Conservation (phyloP, 2,329 filamentous ascomycete species). For the Alternaria triticimaculans region DNA sequence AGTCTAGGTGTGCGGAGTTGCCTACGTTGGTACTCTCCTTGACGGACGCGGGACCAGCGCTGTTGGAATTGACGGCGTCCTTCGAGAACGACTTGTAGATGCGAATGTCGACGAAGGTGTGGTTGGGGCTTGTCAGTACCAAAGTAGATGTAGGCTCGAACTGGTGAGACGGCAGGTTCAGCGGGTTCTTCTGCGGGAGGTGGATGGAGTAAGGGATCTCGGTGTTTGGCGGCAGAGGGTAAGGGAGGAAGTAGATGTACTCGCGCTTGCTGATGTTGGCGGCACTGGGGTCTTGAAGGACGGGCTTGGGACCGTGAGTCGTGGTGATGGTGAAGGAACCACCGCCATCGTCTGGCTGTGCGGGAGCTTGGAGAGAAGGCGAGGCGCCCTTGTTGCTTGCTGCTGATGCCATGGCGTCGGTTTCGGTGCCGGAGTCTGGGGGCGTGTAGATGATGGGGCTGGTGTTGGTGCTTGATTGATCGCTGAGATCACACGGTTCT, state of each 20-base stretch:
- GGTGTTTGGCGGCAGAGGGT: constrained; percentile 33
- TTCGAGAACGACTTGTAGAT: constrained; percentile 49
- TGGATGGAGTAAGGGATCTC: constrained; percentile 38
- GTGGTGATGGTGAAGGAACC: constrained; percentile 9
- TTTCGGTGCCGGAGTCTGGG: background rate
- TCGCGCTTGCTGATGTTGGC: constrained; percentile 50
- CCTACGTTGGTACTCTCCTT: background rate
- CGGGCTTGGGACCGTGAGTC: background rate
- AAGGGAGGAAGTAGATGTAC: constrained; percentile 65
- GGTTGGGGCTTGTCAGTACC: constrained; percentile 66
- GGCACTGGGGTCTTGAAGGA: constrained; percentile 4
- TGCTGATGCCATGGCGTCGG: constrained; percentile 5
- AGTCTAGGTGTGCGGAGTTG: constrained; percentile 59
- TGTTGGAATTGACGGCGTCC: background rate
- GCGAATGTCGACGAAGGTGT: constrained; percentile 68
- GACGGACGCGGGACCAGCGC: constrained; percentile 4
- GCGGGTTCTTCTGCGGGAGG: constrained; percentile 34
- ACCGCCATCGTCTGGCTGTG: background rate
- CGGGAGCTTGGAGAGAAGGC: background rate
- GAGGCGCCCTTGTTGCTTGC: background rate
- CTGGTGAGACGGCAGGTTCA: constrained; percentile 24
- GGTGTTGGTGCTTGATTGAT: background rate
- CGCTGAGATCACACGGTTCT: background rate
- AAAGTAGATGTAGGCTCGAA: constrained; percentile 68
- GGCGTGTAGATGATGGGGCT: constrained; percentile 13